phyloP scores from a whole-genome alignment of 108 stramenopile genomes.

The Licmophora abbreviata region DNA sequence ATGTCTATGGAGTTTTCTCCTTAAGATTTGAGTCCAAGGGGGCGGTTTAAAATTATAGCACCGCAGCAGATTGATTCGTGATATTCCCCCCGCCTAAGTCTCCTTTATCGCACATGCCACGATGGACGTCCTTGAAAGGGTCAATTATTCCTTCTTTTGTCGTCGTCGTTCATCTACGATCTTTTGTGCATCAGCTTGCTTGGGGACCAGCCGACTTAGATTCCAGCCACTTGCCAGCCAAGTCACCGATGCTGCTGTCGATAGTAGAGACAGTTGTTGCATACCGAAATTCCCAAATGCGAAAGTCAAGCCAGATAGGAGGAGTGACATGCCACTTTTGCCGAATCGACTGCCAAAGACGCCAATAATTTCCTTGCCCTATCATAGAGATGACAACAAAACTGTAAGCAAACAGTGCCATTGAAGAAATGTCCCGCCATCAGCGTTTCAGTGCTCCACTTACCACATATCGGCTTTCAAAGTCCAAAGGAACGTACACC shows the following conservation, averaged over 20 bases:
- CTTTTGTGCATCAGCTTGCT: constrained; percentile 32
- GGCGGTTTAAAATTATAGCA: no score
- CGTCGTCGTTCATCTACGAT: constrained; percentile 30
- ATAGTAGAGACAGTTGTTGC: constrained; percentile 1
- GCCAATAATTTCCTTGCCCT: constrained; percentile 85
- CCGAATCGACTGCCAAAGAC: constrained; percentile 85
- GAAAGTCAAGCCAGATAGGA: constrained; percentile 34
- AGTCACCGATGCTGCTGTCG: constrained; percentile 12
- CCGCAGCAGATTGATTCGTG: constrained; percentile 3
- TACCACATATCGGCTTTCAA: constrained; percentile 59
- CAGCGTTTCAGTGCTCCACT: no score
- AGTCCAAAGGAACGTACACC: constrained; percentile 73
- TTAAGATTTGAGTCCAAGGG: no score
- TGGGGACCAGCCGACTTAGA: constrained; percentile 30
- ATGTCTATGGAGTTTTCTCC: no score
- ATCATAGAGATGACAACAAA: no score
- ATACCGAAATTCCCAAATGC: constrained; percentile 7
- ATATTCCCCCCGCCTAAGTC: no score
- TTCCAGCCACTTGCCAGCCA: constrained; percentile 31
- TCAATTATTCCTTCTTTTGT: background rate
- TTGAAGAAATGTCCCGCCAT: no score
- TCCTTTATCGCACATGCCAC: no score
- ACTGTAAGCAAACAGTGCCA: no score
- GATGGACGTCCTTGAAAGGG: no score
- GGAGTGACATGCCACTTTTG: constrained; percentile 72